Percentiles rank a stretch among this genome's conserved stretches.
Conservation (phyloP, 2,329 filamentous ascomycete genomes). For the Epicoccum sorghinum region DNA sequence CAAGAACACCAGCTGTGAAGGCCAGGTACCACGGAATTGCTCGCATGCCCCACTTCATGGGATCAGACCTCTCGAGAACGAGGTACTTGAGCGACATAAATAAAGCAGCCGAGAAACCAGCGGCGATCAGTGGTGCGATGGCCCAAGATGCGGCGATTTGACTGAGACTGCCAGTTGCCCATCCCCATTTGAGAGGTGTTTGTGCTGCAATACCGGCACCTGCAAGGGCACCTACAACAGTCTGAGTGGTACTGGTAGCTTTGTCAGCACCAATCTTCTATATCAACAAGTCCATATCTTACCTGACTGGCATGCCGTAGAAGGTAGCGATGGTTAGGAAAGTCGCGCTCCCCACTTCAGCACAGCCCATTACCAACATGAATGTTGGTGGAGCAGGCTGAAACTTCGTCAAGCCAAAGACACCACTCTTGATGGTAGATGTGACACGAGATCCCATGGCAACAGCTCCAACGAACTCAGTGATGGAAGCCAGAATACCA, state of each 20-base stretch:
- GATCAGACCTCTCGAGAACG: conserved; percentile 57
- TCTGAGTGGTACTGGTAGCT: conserved; percentile 62
- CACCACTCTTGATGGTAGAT: conserved; percentile 66
- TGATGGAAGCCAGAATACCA: conserved; percentile 57
- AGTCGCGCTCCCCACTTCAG: conserved; percentile 58
- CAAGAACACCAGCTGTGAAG: conserved; percentile 56
- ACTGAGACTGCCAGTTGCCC: conserved; percentile 36
- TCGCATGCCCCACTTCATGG: conserved; percentile 57
- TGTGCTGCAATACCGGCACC: conserved; percentile 63
- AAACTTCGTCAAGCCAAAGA: conserved; percentile 60
- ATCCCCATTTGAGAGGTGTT: conserved; percentile 32
- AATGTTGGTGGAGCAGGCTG: conserved; percentile 55
- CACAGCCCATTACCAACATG: conserved; percentile 66
- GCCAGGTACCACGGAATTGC: conserved; percentile 58
- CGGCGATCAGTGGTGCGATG: conserved; percentile 58
- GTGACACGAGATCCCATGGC: conserved; percentile 61
- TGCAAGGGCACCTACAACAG: conserved; percentile 64
- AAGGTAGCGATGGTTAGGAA: conserved; percentile 64
- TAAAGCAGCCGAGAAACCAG: conserved; percentile 55
- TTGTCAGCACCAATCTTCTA: not conserved
- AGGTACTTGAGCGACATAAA: conserved; percentile 57
- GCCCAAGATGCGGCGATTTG: conserved; percentile 54
- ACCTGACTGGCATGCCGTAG: conserved; percentile 58
- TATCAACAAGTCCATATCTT: not conserved
- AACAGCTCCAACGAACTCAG: conserved; percentile 60